phyloP scores from a whole-genome alignment of 2,329 filamentous ascomycete species.

The Colletotrichum sp. region DNA sequence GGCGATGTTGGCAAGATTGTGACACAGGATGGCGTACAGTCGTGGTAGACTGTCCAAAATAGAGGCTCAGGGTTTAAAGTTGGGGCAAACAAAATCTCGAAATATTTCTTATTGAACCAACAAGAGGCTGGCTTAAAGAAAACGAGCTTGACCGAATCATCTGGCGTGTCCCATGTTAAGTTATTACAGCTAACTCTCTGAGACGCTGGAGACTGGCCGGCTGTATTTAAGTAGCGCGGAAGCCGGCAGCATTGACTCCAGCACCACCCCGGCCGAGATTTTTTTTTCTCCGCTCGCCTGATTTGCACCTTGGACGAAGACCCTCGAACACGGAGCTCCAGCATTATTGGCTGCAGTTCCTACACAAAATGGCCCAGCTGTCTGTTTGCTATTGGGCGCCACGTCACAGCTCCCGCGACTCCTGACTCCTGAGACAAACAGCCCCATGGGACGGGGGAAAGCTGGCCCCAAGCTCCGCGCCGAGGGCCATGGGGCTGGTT shows the following conservation, averaged over 20 bases:
- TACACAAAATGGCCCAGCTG: not conserved
- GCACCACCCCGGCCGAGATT: not conserved
- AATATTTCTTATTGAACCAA: not conserved
- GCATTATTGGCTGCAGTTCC: not conserved
- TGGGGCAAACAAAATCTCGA: not conserved
- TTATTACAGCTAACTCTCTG: not conserved
- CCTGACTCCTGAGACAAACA: not conserved
- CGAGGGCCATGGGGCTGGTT: not conserved
- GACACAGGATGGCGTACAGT: conserved; percentile 29
- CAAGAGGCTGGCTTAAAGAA: not conserved
- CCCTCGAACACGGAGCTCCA: not conserved
- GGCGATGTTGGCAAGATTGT: conserved; percentile 44
- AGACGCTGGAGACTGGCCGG: not conserved
- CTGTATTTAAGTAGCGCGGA: not conserved
- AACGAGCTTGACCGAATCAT: not conserved
- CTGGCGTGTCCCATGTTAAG: not conserved
- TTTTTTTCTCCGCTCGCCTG: not conserved
- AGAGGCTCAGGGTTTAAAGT: not conserved
- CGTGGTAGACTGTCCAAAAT: conserved; percentile 29
- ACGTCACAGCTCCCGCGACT: not conserved
- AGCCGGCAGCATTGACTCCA: not conserved
- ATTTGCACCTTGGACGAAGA: not conserved
- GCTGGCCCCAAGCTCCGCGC: not conserved
- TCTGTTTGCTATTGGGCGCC: not conserved
- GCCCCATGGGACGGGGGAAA: not conserved